Conservation (phyloP, 2,329 filamentous ascomycete species). For the Diaporthe humulicola region DNA sequence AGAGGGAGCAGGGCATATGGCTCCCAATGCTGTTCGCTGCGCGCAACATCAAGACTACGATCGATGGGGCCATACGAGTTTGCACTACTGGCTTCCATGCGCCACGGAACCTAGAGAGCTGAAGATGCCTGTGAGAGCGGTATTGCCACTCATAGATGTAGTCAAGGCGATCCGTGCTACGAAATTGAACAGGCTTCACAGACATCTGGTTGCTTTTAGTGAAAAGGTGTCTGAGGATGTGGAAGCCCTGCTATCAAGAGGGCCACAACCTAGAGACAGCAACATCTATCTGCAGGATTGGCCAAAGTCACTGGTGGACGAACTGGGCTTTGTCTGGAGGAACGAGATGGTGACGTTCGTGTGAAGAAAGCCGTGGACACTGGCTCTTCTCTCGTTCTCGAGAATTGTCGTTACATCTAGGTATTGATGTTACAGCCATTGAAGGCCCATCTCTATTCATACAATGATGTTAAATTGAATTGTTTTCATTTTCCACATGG, state of each 20-base stretch:
- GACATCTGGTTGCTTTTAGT: neutral
- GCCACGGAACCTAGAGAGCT: rapidly evolving
- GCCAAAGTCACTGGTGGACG: neutral
- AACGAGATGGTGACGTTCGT: neutral
- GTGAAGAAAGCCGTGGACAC: neutral
- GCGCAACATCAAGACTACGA: rapidly evolving
- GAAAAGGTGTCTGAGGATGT: neutral
- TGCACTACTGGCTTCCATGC: neutral
- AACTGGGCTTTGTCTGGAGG: neutral
- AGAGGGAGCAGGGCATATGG: neutral
- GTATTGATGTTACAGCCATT: neutral
- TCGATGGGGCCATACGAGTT: rapidly evolving
- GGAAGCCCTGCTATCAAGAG: neutral
- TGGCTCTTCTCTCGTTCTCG: neutral
- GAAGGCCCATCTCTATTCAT: neutral
- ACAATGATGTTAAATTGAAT: too few relatives aligned
- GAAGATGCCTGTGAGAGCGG: neutral
- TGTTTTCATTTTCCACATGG: neutral
- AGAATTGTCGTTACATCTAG: too few relatives aligned
- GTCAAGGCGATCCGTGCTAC: neutral
- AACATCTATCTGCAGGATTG: neutral
- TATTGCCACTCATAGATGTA: neutral
- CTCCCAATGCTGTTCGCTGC: neutral
- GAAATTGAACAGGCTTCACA: neutral
- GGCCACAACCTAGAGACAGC: neutral